Percentiles rank a stretch among this genome's conserved stretches.
Conservation (phyloP, 148 eudicot species). For the Camellia granthamiana region DNA sequence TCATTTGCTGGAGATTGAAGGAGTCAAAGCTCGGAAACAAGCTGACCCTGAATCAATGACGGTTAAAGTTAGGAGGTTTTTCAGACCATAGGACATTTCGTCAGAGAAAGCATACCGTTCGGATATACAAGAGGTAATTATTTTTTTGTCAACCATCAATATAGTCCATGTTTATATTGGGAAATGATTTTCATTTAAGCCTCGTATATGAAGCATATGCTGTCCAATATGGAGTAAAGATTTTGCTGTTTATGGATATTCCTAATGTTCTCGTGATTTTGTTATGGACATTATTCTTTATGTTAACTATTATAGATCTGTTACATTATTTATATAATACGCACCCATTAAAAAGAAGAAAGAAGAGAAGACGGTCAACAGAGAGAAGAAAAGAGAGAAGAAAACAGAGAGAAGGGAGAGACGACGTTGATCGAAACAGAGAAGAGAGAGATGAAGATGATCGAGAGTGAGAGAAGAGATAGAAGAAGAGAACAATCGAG, state of each 20-base stretch:
- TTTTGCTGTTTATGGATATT: neutral
- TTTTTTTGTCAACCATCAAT: too few species aligned
- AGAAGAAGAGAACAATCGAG: too few species aligned
- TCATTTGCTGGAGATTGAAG: constrained; percentile 61
- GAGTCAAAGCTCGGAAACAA: constrained; percentile 41
- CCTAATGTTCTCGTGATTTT: neutral
- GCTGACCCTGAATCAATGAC: constrained; percentile 40
- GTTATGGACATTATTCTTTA: neutral
- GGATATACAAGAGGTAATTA: constrained; percentile 80
- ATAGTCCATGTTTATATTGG: constrained; percentile 6
- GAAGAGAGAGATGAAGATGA: too few species aligned
- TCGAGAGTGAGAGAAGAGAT: too few species aligned
- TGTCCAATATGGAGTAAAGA: neutral
- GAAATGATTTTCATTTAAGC: neutral
- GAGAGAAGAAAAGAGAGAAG: too few species aligned
- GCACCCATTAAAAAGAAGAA: too few species aligned
- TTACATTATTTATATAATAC: too few species aligned
- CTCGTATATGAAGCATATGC: neutral
- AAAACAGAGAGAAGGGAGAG: too few species aligned
- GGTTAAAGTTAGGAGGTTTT: constrained; percentile 71
- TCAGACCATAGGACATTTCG: constrained; percentile 87
- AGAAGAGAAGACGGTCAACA: too few species aligned
- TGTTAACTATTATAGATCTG: neutral
- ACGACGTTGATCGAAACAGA: too few species aligned
- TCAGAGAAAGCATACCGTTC: constrained; percentile 87